Base-by-base conservation (phyloP, 208 protist genomes). In the Leishmania mexicana region DNA sequence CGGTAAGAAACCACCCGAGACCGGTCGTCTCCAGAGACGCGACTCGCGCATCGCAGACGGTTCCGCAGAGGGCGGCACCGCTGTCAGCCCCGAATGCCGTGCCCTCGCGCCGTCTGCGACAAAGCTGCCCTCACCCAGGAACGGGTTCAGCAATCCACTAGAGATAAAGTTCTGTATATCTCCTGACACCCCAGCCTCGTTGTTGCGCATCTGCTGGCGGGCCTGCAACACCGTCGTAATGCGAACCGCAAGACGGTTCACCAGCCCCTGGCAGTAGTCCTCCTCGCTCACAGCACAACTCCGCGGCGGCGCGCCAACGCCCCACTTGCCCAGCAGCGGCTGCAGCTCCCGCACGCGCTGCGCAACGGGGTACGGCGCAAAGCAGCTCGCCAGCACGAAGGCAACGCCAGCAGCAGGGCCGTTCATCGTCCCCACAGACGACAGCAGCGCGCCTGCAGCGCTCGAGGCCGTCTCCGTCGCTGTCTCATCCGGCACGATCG, bases 351-450 rank as follows among this genome's bases (percentile, higher is more conserved):
- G 64, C 64, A 68, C 64, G 64, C 64, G 64, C 64, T 68, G 64
- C 64, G 31, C 64, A 24, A 68, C 64, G 35, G 87, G 85, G 78
- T 88, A 91, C 24, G 89, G 79, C 60, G 80, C 84, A 79, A 89
- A 93, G 77, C 84, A 86, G 71, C 75, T 84, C 28, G 80, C 68
- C 45, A 93, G 65, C 68, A 90, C 80, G 2, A 76, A 68, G 19
- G 89, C 70, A 21, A 89, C 45, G 54, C 80, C 81, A 4, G 75
- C 78, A 2, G 80, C 35, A 8, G 83, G 45, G 51, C 78, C 60
- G n/a, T 78, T 85, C 57, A 87, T 47, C 42, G 72, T 85, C 21
- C 75, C 78, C 35, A 73, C 72, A 6, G 83, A 82, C 28, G 81
- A 90, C 35, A 84, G 53, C 70, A 82, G 77, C 54, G 81, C 87